These are phyloP conservation scores for Drosera capensis DNA, from an alignment of 148 eudicot species.

Conservation along the genomic window DNA sequence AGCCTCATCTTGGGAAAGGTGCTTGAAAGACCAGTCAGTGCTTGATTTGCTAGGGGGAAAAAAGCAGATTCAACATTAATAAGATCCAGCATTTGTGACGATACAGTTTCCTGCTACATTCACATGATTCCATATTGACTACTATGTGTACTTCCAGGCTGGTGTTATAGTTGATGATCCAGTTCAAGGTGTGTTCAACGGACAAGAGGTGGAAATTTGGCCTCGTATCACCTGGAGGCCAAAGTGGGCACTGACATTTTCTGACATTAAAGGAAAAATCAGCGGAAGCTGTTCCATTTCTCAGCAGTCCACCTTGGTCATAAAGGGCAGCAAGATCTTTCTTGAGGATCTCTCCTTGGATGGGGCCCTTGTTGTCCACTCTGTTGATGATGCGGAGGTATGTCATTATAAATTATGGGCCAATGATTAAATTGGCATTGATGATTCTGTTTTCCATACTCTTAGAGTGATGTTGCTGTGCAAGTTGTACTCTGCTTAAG, in stretches of 20 bases:
- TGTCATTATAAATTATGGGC: not conserved
- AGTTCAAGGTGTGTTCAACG: constrained; percentile 38
- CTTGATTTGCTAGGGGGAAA: constrained; percentile 2
- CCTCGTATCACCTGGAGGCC: constrained; percentile 89
- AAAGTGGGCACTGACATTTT: constrained; percentile 69
- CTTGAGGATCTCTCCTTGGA: constrained; percentile 66
- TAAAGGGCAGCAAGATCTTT: constrained; percentile 46
- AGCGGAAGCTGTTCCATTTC: constrained; percentile 42
- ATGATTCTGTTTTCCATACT: not conserved
- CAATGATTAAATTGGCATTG: not conserved
- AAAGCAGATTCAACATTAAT: too few species aligned
- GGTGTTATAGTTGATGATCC: constrained; percentile 74
- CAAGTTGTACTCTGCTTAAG: too few species aligned
- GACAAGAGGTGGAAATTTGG: constrained; percentile 95
- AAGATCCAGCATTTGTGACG: too few species aligned
- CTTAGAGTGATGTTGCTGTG: too few species aligned
- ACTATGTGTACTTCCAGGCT: constrained; percentile 52
- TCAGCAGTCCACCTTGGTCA: constrained; percentile 65
- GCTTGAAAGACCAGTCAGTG: constrained; percentile 1
- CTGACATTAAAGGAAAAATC: constrained; percentile 59
- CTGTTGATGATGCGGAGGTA: constrained; percentile 80
- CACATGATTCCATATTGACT: too few species aligned
- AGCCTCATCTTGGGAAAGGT: constrained; percentile 79
- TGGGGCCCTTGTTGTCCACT: constrained; percentile 62
- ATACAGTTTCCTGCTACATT: too few species aligned